A percentile compares a stretch with the other conserved stretches of the same genome.
Evolutionary conservation across 2,329 filamentous ascomycete species (phyloP).

Genomic region (Talaromyces sp.): DNA sequence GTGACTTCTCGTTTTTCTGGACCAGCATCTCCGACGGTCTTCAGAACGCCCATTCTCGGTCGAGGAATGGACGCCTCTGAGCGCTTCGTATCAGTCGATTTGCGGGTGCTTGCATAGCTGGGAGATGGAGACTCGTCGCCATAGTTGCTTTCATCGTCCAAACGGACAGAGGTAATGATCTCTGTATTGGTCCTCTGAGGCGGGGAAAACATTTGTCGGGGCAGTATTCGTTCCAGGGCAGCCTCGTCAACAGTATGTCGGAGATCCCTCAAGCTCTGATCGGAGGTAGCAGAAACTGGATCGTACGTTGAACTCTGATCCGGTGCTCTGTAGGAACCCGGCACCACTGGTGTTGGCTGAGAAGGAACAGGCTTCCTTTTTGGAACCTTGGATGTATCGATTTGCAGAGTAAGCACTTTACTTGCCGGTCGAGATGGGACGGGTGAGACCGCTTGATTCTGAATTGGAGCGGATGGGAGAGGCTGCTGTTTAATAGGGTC

Average conservation of each 20-base stretch:
- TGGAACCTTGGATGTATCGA: slow-evolving; percentile 42
- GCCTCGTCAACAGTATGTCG: slow-evolving; percentile 42
- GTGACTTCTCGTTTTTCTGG: slow-evolving; percentile 39
- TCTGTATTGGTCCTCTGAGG: slow-evolving; percentile 11
- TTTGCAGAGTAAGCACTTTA: slow-evolving; percentile 10
- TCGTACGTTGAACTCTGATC: slow-evolving; percentile 8
- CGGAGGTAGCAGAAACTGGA: slow-evolving; percentile 20
- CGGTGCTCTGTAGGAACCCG: background rate
- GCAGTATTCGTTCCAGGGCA: slow-evolving; percentile 46
- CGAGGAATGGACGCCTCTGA: slow-evolving; percentile 42
- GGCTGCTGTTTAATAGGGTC: slow-evolving; percentile 1
- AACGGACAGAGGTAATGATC: slow-evolving; percentile 5
- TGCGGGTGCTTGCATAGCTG: slow-evolving; percentile 70
- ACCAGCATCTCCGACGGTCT: slow-evolving; percentile 61
- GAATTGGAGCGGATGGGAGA: slow-evolving; percentile 7
- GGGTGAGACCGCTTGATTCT: background rate
- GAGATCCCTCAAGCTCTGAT: slow-evolving; percentile 38
- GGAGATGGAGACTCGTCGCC: slow-evolving; percentile 63
- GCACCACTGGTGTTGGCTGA: slow-evolving; percentile 17
- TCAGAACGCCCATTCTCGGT: slow-evolving; percentile 73
- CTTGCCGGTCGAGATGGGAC: background rate
- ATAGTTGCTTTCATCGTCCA: slow-evolving; percentile 44
- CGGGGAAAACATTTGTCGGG: slow-evolving; percentile 22
- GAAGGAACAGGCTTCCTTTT: slow-evolving; percentile 49
- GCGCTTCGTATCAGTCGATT: slow-evolving; percentile 43